Evolutionary conservation across 371 early-diverging fungal genomes (phyloP).

Genomic region (Circinella minor): DNA sequence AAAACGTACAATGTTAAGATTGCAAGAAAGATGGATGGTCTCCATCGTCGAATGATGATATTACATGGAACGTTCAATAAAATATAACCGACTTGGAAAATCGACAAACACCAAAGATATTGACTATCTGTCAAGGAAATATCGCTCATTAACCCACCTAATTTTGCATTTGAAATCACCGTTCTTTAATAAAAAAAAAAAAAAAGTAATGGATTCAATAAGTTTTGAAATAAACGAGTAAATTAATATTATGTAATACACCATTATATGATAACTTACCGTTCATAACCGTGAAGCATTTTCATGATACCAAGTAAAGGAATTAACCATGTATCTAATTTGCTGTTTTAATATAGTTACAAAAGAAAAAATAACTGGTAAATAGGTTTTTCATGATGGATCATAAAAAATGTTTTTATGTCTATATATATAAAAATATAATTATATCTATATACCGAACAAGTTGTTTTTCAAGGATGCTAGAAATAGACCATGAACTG

Average conservation of each 20-base stretch:
- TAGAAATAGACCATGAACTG: not conserved
- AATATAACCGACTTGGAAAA: slow-evolving; percentile 28
- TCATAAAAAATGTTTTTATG: no score
- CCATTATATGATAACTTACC: slow-evolving; percentile 19
- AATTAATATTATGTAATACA: no score
- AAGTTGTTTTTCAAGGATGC: not conserved
- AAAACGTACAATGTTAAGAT: slow-evolving; percentile 29
- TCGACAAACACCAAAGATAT: slow-evolving; percentile 23
- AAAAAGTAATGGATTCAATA: not conserved
- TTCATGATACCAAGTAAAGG: slow-evolving; percentile 34
- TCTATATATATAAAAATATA: no score
- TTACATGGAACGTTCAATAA: slow-evolving; percentile 42
- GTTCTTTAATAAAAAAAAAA: slow-evolving; percentile 16
- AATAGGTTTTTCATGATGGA: no score
- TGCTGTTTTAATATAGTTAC: slow-evolving; percentile 17
- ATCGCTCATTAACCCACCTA: slow-evolving; percentile 36
- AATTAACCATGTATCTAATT: slow-evolving; percentile 31
- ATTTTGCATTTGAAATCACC: slow-evolving; percentile 45
- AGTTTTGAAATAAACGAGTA: no score
- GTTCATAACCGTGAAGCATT: slow-evolving; percentile 35
- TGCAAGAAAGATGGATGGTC: slow-evolving; percentile 17
- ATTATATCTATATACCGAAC: not conserved
- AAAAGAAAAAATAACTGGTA: not conserved
- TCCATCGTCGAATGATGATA: slow-evolving; percentile 34
- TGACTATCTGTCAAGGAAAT: slow-evolving; percentile 26